Conservation (phyloP, 345 rosid genomes). For the Brassica cretica region DNA sequence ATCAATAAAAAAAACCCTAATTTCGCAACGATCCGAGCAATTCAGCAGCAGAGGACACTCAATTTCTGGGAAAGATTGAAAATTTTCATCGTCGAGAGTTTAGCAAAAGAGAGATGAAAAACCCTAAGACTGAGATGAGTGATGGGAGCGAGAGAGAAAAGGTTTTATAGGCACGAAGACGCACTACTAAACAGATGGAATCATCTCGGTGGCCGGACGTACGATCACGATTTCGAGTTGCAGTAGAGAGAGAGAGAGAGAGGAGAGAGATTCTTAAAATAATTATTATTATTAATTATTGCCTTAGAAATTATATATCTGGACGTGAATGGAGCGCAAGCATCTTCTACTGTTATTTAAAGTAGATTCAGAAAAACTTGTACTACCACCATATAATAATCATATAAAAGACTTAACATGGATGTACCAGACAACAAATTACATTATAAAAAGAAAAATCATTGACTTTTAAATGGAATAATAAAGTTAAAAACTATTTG, state of each 20-base stretch:
- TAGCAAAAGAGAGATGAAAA: background rate
- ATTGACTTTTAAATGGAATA: background rate
- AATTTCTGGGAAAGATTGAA: background rate
- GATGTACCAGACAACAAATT: background rate
- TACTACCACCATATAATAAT: background rate
- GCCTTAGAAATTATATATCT: background rate
- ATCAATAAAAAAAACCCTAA: constrained; percentile 20
- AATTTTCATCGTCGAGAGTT: background rate
- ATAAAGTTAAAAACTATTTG: background rate
- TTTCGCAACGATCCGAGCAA: background rate
- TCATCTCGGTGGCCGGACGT: constrained; percentile 31
- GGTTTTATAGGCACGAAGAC: background rate
- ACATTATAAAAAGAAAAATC: background rate
- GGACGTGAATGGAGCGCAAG: background rate
- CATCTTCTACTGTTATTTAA: background rate
- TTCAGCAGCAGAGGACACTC: background rate
- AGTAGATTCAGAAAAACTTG: background rate
- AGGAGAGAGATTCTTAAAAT: constrained; percentile 1
- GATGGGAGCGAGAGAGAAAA: background rate
- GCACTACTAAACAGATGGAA: constrained; percentile 31
- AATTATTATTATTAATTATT: background rate
- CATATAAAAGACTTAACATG: background rate
- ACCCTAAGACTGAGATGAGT: background rate
- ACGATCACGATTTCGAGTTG: constrained; percentile 35
- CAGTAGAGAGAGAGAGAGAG: background rate